Percentiles rank a stretch among this genome's conserved stretches.
These are phyloP conservation scores for Coffea eugenioides DNA, from an alignment of 257 asterid genomes.

Conservation along the genomic window DNA sequence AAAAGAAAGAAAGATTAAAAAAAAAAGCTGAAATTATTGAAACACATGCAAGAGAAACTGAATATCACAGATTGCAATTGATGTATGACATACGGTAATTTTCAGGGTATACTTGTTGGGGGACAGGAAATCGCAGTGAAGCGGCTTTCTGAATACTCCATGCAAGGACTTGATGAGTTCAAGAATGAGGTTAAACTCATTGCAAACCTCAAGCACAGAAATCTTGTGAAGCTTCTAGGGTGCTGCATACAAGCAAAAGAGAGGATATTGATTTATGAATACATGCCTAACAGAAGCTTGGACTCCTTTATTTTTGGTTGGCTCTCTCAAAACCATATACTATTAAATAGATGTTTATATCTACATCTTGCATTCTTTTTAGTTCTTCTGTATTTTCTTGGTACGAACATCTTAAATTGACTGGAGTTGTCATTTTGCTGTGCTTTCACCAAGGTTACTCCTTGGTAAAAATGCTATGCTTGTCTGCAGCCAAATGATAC, in stretches of 20 bases:
- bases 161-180: constrained; percentile 55
- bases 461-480: no score
- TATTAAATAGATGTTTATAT: neutral
- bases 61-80: neutral
- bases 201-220: constrained; percentile 55
- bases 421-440: neutral
- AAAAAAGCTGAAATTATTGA: neutral
- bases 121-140: constrained; percentile 56
- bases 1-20: neutral
- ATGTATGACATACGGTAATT: neutral
- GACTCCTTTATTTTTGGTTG: constrained; percentile 48
- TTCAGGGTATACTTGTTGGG: constrained; percentile 39
- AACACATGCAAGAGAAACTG: neutral
- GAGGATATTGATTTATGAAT: constrained; percentile 51
- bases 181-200: constrained; percentile 46
- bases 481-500: neutral
- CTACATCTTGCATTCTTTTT: neutral
- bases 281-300: constrained; percentile 47
- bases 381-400: neutral
- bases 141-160: constrained; percentile 39
- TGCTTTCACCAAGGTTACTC: neutral
- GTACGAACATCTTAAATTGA: neutral
- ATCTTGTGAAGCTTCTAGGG: constrained; percentile 58
- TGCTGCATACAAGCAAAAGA: constrained; percentile 48
- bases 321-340: neutral